Evolutionary conservation across 2,329 filamentous ascomycete genomes (phyloP), one percentile per base, ranked within the genome.

Genomic region (Periconia sp.): DNA sequence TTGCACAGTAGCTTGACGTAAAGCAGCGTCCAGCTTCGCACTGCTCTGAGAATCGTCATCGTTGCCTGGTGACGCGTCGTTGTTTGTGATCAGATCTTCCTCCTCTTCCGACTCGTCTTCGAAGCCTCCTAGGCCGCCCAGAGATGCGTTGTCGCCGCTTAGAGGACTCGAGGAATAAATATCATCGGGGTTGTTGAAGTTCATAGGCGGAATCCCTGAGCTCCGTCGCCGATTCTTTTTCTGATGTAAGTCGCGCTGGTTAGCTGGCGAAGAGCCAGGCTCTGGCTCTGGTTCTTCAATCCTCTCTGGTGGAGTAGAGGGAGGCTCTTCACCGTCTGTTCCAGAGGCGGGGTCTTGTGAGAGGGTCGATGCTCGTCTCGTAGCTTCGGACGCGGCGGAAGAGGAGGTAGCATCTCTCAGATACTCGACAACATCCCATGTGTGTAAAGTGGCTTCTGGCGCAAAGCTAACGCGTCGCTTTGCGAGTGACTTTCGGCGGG

Each of bases 391-490:
- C 0, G 89, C 89, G 8, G 83, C 79, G 15, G 86, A 82, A 7
- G 86, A 88, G 11, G 85, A 89, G 1, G 92, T 95, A 18, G 91
- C 91, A 70, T 97, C 92, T 67, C 92, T 91, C 70, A 86, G 83
- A 58, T 92, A 89, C 68, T 97, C 93, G 43, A 97, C 85, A 52
- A 94, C 92, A 68, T 97, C 92, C 82, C 96, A 97, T 0, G 94
- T 99, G 71, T 99, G 94, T 35, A 99, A 81, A 3, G 94, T 99
- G 13, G 94, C 94, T 76, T 99, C 94, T 1, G 94, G 94, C 5
- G 94, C 94, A 74, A 99, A 99, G 0, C 93, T 97, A 33, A 99
- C 94, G 68, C 94, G 86, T 66, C 94, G 86, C 71, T 94, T 96
- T 45, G 93, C 84, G 53, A 96, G 82, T 17, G 92, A 97, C 72